phyloP scores from a whole-genome alignment of 371 early-diverging fungal genomes.

The Catenaria anguillulae region DNA sequence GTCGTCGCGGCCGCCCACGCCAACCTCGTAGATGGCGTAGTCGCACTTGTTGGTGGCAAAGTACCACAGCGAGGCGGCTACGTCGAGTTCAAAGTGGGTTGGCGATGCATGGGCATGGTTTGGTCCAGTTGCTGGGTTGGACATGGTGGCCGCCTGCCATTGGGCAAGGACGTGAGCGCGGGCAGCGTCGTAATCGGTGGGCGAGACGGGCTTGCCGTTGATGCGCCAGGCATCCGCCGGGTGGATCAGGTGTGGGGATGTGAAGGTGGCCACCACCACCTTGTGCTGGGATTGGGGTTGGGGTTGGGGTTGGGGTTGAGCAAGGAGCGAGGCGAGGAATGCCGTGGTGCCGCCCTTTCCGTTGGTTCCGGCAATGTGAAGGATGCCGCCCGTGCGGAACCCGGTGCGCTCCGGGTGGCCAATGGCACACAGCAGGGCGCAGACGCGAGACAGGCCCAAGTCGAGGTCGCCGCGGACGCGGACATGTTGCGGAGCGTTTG shows the following conservation, averaged over 20 bases:
- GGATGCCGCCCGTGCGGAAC: constrained; percentile 22
- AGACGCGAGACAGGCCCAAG: not conserved
- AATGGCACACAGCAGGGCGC: not conserved
- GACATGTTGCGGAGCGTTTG: too few relatives aligned
- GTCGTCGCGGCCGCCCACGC: constrained; percentile 62
- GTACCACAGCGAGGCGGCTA: constrained; percentile 30
- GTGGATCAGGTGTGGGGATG: constrained; percentile 57
- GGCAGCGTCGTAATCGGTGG: constrained; percentile 23
- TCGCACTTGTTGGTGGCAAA: constrained; percentile 39
- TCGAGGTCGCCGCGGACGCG: too few relatives aligned
- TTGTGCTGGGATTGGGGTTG: too few relatives aligned
- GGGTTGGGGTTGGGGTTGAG: too few relatives aligned
- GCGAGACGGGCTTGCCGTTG: constrained; percentile 28
- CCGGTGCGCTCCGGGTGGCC: constrained; percentile 3
- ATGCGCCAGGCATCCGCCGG: constrained; percentile 50
- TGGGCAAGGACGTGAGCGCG: constrained; percentile 18
- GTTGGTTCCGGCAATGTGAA: constrained; percentile 73
- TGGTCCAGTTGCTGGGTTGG: too few relatives aligned
- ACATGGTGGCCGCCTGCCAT: constrained; percentile 13
- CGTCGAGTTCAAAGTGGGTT: constrained; percentile 19
- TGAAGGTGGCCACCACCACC: constrained; percentile 38
- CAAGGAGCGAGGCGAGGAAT: constrained; percentile 9
- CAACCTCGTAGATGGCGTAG: constrained; percentile 62
- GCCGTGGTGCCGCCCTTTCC: constrained; percentile 69
- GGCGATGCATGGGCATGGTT: not conserved